Evolutionary conservation across 257 asterid species (phyloP).

Genomic region (Anisodus tanguticus): DNA sequence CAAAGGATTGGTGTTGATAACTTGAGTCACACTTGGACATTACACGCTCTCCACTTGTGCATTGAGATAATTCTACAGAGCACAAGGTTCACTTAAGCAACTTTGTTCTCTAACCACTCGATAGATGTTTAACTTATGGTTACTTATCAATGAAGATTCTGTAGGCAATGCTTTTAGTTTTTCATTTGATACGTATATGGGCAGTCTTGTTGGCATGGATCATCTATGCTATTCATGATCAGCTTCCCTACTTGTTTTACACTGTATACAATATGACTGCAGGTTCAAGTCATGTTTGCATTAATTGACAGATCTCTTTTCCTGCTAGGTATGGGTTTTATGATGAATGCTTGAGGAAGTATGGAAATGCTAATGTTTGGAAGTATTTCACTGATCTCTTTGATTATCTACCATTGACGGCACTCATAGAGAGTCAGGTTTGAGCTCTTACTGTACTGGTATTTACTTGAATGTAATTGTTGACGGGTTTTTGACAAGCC

Average conservation of each 20-base stretch:
- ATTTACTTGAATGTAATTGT: conserved; percentile 28
- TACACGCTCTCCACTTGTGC: not conserved
- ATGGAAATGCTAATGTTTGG: conserved; percentile 98
- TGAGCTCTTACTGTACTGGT: conserved; percentile 37
- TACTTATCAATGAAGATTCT: conserved; percentile 23
- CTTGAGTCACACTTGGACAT: conserved; percentile 3
- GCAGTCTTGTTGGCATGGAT: not conserved
- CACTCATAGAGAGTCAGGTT: conserved; percentile 99
- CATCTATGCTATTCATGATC: conserved; percentile 18
- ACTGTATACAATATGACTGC: not conserved
- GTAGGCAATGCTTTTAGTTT: not conserved
- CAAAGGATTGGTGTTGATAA: conserved; percentile 8
- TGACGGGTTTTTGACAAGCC: conserved; percentile 37
- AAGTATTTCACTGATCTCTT: conserved; percentile 94
- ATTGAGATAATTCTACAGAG: not conserved
- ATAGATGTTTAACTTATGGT: not conserved
- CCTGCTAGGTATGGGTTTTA: conserved; percentile 86
- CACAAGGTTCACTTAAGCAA: not conserved
- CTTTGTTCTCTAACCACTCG: not conserved
- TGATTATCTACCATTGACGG: conserved; percentile 94
- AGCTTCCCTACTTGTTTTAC: not conserved
- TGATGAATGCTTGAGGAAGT: conserved; percentile 97
- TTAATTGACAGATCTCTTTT: conserved; percentile 37
- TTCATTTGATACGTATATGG: not conserved
- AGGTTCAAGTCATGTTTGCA: conserved; percentile 21